Percentiles rank a stretch among this genome's conserved stretches.
Conservation (phyloP, 306 rosid species). For the Vigna radiata region DNA sequence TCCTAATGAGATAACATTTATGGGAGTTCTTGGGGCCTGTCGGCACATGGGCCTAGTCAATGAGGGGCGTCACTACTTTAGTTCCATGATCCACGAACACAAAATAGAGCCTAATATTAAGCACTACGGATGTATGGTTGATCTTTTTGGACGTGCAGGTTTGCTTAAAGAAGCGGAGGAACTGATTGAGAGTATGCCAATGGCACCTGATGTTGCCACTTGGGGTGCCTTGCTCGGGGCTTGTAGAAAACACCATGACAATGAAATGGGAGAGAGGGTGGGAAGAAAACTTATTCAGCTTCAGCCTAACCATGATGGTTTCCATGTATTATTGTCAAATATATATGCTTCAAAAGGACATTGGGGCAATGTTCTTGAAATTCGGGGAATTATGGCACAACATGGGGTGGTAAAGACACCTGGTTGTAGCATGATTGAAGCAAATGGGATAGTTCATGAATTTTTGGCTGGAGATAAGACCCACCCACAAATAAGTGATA, state of each 20-base stretch:
- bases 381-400: conserved; percentile 68
- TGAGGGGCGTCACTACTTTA: conserved; percentile 72
- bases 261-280: conserved; percentile 74
- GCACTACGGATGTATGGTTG: conserved; percentile 91
- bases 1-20: conserved; percentile 88
- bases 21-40: conserved; percentile 88
- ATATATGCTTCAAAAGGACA: conserved; percentile 83
- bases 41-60: conserved; percentile 87
- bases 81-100: conserved; percentile 67
- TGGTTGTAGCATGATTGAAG: conserved; percentile 83
- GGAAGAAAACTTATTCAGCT: conserved; percentile 80
- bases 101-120: conserved; percentile 73
- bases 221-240: conserved; percentile 96
- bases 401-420: conserved; percentile 79
- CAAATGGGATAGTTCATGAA: conserved; percentile 74
- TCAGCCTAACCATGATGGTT: conserved; percentile 85
- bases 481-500: conserved; percentile 65
- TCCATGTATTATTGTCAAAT: conserved; percentile 74
- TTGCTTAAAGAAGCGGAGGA: conserved; percentile 84
- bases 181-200: conserved; percentile 73
- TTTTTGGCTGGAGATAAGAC: conserved; percentile 77
- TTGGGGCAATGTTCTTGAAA: conserved; percentile 73
- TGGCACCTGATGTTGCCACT: conserved; percentile 75
- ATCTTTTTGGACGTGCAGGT: conserved; percentile 88
- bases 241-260: conserved; percentile 70